Percentiles rank a stretch among this genome's conserved stretches.
phyloP scores from a whole-genome alignment of 1,284 basidiomycete species.

The Mycena sp. region DNA sequence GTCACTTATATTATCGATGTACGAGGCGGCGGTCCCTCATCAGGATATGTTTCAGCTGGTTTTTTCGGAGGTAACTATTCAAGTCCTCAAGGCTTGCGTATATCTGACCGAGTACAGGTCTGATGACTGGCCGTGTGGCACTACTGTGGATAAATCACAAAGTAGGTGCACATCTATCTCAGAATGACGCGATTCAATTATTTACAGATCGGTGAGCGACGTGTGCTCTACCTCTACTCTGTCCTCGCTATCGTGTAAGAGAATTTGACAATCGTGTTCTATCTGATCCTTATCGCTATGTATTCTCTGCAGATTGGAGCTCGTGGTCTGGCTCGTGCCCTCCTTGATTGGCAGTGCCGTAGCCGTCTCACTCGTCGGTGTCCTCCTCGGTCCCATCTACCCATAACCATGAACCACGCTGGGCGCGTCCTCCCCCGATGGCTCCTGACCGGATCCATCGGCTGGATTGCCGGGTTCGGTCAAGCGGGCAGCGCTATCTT shows the following conservation, averaged over 20 bases:
- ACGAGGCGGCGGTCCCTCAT: constrained; percentile 45
- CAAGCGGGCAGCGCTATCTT: constrained; percentile 73
- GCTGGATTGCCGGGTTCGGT: constrained; percentile 73
- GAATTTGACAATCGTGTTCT: constrained; percentile 32
- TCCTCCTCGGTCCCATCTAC: constrained; percentile 65
- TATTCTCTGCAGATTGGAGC: constrained; percentile 26
- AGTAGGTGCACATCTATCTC: constrained; percentile 37
- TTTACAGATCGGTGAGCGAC: constrained; percentile 33
- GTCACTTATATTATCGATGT: constrained; percentile 55
- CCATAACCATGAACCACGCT: constrained; percentile 70
- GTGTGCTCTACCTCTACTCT: constrained; percentile 34
- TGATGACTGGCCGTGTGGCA: constrained; percentile 57
- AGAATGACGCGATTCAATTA: not conserved
- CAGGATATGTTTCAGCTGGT: constrained; percentile 51
- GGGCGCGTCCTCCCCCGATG: constrained; percentile 66
- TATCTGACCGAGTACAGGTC: constrained; percentile 40
- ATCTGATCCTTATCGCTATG: not conserved
- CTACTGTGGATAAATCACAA: constrained; percentile 62
- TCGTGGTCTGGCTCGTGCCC: constrained; percentile 59
- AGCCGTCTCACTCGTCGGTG: constrained; percentile 31
- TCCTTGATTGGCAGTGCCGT: constrained; percentile 28
- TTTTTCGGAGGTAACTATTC: constrained; percentile 51
- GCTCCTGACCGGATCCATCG: constrained; percentile 70
- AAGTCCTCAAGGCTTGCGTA: constrained; percentile 18
- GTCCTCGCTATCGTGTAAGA: constrained; percentile 34